These are phyloP conservation scores for Glutinoglossum americanum DNA, from an alignment of 495 filamentous ascomycete genomes.

Conservation along the genomic window DNA sequence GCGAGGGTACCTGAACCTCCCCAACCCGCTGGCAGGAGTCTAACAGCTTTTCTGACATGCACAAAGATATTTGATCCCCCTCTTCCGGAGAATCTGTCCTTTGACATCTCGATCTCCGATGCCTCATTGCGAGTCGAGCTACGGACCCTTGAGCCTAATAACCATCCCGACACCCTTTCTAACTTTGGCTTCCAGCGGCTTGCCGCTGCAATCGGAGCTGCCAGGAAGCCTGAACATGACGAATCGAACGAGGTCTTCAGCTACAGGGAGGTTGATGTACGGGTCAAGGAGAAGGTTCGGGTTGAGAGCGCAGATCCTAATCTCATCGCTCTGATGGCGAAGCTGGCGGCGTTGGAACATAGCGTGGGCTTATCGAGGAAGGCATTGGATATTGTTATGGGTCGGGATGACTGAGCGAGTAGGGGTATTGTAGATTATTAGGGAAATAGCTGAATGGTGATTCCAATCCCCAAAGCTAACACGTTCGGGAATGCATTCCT, in stretches of 20 bases:
- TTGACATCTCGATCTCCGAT: conserved; percentile 60
- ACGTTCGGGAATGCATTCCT: not conserved
- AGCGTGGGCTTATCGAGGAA: conserved; percentile 42
- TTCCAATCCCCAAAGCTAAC: not conserved
- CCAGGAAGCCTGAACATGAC: conserved; percentile 31
- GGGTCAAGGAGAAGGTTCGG: conserved; percentile 70
- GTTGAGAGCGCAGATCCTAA: conserved; percentile 86
- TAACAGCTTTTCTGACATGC: not conserved
- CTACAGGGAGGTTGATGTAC: conserved; percentile 45
- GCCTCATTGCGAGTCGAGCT: conserved; percentile 56
- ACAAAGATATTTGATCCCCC: conserved; percentile 32
- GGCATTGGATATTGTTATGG: conserved; percentile 67
- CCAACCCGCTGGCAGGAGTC: not conserved
- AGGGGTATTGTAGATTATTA: not conserved
- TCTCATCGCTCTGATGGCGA: conserved; percentile 68
- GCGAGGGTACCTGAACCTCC: conserved; percentile 23
- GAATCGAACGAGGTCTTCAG: conserved; percentile 53
- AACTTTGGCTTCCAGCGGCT: conserved; percentile 36
- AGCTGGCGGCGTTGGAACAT: conserved; percentile 63
- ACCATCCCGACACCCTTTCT: conserved; percentile 26
- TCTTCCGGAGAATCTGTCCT: conserved; percentile 36
- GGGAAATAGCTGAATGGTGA: not conserved
- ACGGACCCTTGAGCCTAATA: conserved; percentile 49
- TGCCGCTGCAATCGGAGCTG: conserved; percentile 32
- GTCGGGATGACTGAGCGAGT: conserved; percentile 20